These are phyloP conservation scores for Aspergillus funiculosus DNA, from an alignment of 495 filamentous ascomycete genomes.

Conservation along the genomic window DNA sequence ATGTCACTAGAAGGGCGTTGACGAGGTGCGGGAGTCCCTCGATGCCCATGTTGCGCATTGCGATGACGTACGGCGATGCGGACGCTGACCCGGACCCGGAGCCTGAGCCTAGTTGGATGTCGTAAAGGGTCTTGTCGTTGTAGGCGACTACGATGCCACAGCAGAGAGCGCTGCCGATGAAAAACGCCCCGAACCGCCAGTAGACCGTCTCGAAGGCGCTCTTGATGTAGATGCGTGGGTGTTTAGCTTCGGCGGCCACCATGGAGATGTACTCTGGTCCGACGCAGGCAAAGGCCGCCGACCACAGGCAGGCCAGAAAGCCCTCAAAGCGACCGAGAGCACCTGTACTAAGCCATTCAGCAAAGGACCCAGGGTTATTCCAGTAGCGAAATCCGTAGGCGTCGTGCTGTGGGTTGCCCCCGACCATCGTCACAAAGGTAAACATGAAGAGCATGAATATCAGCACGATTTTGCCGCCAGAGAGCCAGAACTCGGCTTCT, in stretches of 20 bases:
- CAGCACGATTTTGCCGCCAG: slow-evolving; percentile 61
- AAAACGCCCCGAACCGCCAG: slow-evolving; percentile 66
- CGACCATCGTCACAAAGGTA: slow-evolving; percentile 55
- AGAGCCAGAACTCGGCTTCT: slow-evolving; percentile 61
- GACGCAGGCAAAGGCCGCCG: slow-evolving; percentile 18
- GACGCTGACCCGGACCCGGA: slow-evolving; percentile 51
- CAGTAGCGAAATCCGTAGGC: slow-evolving; percentile 66
- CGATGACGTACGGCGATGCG: slow-evolving; percentile 58
- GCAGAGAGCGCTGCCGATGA: slow-evolving; percentile 61
- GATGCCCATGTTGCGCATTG: slow-evolving; percentile 55
- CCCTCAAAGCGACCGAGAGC: slow-evolving; percentile 63
- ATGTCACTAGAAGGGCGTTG: slow-evolving; percentile 66
- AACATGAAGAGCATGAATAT: slow-evolving; percentile 50
- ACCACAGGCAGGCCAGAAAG: slow-evolving; percentile 63
- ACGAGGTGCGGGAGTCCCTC: slow-evolving; percentile 61
- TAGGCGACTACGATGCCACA: slow-evolving; percentile 62
- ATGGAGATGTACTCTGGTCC: slow-evolving; percentile 77
- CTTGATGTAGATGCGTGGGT: slow-evolving; percentile 47
- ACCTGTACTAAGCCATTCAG: slow-evolving; percentile 52
- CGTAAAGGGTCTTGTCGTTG: slow-evolving; percentile 45
- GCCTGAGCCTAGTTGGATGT: slow-evolving; percentile 9
- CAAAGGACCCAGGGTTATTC: slow-evolving; percentile 24
- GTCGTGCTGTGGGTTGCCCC: slow-evolving; percentile 62
- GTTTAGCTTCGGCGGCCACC: slow-evolving; percentile 70
- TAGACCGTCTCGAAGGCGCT: slow-evolving; percentile 69